These are phyloP conservation scores for Terana coerulea DNA, from an alignment of 768 basidiomycete genomes.

Conservation along the genomic window DNA sequence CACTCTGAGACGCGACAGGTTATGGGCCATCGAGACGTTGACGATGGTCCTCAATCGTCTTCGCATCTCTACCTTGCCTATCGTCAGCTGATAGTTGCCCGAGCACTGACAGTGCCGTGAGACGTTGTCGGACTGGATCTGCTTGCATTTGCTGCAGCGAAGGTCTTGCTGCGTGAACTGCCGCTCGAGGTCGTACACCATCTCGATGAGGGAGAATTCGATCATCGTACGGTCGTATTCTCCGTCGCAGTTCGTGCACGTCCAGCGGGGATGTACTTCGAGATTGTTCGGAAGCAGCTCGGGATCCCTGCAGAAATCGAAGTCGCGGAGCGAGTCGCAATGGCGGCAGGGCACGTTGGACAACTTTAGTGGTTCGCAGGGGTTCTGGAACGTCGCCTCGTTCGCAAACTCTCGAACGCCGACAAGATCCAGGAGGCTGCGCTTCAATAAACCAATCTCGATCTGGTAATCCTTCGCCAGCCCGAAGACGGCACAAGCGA, in stretches of 20 bases:
- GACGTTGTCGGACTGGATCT: slow-evolving; percentile 86
- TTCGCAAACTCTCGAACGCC: slow-evolving; percentile 82
- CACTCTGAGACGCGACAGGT: slow-evolving; percentile 65
- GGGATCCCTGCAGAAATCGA: slow-evolving; percentile 93
- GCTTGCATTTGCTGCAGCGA: slow-evolving; percentile 83
- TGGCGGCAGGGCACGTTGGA: slow-evolving; percentile 84
- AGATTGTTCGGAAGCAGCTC: slow-evolving; percentile 65
- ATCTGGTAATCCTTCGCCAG: slow-evolving; percentile 79
- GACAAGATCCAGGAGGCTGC: slow-evolving; percentile 85
- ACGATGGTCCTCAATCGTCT: slow-evolving; percentile 76
- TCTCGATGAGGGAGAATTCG: slow-evolving; percentile 80
- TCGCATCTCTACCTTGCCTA: slow-evolving; percentile 68
- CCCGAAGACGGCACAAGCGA: slow-evolving; percentile 73
- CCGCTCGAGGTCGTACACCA: slow-evolving; percentile 66
- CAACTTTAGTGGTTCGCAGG: slow-evolving; percentile 84
- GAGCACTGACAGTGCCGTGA: slow-evolving; percentile 86
- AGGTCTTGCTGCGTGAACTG: slow-evolving; percentile 88
- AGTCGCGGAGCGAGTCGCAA: slow-evolving; percentile 82
- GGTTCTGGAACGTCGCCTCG: slow-evolving; percentile 86
- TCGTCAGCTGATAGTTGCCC: slow-evolving; percentile 70
- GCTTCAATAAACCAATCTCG: slow-evolving; percentile 85
- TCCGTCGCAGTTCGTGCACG: slow-evolving; percentile 66
- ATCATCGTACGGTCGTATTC: slow-evolving; percentile 89
- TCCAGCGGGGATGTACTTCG: slow-evolving; percentile 55
- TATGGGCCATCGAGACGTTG: slow-evolving; percentile 77